Evolutionary conservation across 73 alveolate species (phyloP).

Genomic region (Tetrahymena thermophila): DNA sequence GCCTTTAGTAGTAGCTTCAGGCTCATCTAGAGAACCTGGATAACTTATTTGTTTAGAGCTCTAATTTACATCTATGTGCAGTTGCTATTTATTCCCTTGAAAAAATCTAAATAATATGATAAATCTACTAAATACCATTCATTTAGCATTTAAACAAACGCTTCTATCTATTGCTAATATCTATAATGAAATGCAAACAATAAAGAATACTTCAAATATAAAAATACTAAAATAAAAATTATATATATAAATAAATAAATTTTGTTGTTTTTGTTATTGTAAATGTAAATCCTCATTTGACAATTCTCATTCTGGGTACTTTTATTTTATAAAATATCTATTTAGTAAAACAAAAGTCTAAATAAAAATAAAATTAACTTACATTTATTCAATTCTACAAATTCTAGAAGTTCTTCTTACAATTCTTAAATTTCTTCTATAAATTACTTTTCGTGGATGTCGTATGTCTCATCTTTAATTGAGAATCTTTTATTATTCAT

Average conservation of each 20-base stretch:
- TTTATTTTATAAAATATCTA: no score
- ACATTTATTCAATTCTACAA: neutral
- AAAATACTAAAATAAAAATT: no score
- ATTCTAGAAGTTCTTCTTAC: neutral
- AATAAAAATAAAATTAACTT: neutral
- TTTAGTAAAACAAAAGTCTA: no score
- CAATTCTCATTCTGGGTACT: neutral
- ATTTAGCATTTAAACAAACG: neutral
- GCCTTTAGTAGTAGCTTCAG: neutral
- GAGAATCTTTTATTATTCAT: neutral
- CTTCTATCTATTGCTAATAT: neutral
- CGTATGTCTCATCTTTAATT: neutral
- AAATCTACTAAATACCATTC: no score
- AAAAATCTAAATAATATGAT: neutral
- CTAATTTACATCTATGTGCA: neutral
- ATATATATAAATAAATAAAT: no score
- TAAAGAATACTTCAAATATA: neutral
- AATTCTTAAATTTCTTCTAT: neutral
- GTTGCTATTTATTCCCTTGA: neutral
- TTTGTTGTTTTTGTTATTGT: no score
- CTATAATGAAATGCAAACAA: neutral
- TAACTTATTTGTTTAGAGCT: neutral
- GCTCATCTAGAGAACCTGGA: neutral
- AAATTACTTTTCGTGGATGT: neutral
- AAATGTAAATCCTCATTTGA: neutral